Base-by-base conservation (phyloP, 495 filamentous ascomycete genomes). In the Platismatia glauca region DNA sequence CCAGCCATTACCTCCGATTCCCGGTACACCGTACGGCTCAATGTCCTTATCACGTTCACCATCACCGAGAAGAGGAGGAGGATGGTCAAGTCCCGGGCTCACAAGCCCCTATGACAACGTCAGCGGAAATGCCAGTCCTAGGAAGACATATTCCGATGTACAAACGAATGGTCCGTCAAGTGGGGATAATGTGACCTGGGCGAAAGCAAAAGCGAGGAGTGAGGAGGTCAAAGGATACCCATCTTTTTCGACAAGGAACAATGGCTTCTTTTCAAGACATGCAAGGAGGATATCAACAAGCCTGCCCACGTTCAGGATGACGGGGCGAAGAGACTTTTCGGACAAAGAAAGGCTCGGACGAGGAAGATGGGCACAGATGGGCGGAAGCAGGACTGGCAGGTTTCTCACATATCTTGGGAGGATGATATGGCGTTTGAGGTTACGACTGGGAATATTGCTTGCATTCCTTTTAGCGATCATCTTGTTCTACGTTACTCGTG, bases 11-110 rank as follows among this genome's bases (percentile, higher is more conserved):
- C 62, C 66, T 7, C 44, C 68, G 20, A 68, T 70, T 38, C 68
- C 68, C 59, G 66, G 63, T 34, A 70, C 68, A 41, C 68, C 68
- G 11, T 34, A 61, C 24, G 48, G 38, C 6, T 41, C 59, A 65
- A 95, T 95, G 91, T 89, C 90, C 67, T 74, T 91, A 60, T 91
- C 89, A 59, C 84, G 89, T 74, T 93, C 89, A 69, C 90, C 90
- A 55, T 93, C 89, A 56, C 90, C 90, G 64, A 81, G 82, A 60
- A 84, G 82, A 65, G 88, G 87, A 67, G 89, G 88, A 69, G 90
- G 90, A 67, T 95, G 91, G 91, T 84, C 89, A 62, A 93, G 86
- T 74, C 91, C 91, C 24, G 90, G 89, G 37, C 78, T 95, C 58
- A 86, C 82, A 55, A 82, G 84, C 62, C 76, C 74, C 11, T 78